Evolutionary conservation across 1,284 basidiomycete genomes (phyloP), one percentile per base, ranked within the genome.

Genomic region (Sanghuangporus baumii): DNA sequence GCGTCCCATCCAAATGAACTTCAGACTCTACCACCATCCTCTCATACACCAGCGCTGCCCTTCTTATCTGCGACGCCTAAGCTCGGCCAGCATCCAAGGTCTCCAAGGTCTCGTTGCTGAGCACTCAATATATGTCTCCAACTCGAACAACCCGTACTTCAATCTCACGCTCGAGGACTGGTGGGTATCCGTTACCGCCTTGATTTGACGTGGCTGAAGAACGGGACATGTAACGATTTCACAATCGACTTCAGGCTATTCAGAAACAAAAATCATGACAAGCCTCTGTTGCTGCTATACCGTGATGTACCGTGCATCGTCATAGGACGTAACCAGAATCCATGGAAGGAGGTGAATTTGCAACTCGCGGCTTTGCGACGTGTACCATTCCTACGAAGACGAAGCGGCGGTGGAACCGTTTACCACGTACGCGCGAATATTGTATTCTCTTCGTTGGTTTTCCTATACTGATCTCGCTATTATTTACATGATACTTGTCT

Each of bases 401-500:
- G 92, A 62, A 96, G 93, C 67, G 97, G 97, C 11, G 97, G 97
- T n/a, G 97, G 97, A 6, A 93, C 97, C 0, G 97, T 99, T 3
- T 99, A 94, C 73, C 96, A 98, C 76, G 96, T 96, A 74, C 57
- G 90, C 20, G 43, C 16, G 20, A 79, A 14, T 11, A 11, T 4
- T 6, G 9, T 9, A 12, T 54, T 18, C 31, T 54, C 52, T 54
- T 16, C 43, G 9, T 36, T 54, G 26, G 16, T 16, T 54, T 34
- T n/a, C 16, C 12, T 54, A 18, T 18, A 36, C 34, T 54, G 36
- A 54, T 31, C 12, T 23, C 37, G 36, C 16, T 54, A 9, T n/a
- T 16, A 31, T 51, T 37, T 40, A n/a, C 38, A 11, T 26, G 31
- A 26, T 34, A 9, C 12, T 26, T 52, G 52, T 37, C 14, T 55